Evolutionary conservation across 2,329 filamentous ascomycete species (phyloP), one percentile per base, ranked within the genome.

Genomic region (Thelonectria discophora): DNA sequence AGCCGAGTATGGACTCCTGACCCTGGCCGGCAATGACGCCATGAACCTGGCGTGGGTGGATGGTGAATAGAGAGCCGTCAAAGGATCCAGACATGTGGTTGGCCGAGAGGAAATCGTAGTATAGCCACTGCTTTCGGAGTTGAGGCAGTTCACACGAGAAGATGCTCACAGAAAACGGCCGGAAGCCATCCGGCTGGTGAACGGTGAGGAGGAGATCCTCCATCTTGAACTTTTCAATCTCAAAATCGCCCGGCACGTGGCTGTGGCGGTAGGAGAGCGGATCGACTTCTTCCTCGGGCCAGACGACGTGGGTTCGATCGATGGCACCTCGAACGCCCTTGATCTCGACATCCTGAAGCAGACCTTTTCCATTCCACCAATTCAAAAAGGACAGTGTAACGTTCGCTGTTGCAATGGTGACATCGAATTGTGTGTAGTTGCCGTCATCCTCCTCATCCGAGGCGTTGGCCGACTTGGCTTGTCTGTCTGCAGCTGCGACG

Each of bases 341-440:
- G 54, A 99, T 90, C 73, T 97, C 93, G 43, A 99, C 95, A 74
- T 98, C 92, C 69, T 92, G 90, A 9, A 99, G 81, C 6, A 96
- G 84, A 0, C 95, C 95, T 76, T 94, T 97, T 20, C 95, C 94
- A 70, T 97, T 98, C 87, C 97, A 96, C 95, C 95, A 99, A 75
- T 97, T 98, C n/a, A 93, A 85, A 70, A 99, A 98, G 0, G 95
- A 99, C 24, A 99, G 77, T 0, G 94, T 98, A 43, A 99, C 94
- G 72, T 99, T 97, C 64, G 99, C 92, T 0, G 92, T 96, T 65
- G 95, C 92, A 61, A 99, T 92, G 0, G 93, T 97, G 15, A 99
- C 82, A 73, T 99, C 95, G 70, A 97, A 99, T 69, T 99, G 95
- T 0, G 94, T 97, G 76, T 98, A 99, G 74, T 99, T 99, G 17